Evolutionary conservation across 2,329 filamentous ascomycete species (phyloP).

Genomic region (Dothideomycetes sp.): DNA sequence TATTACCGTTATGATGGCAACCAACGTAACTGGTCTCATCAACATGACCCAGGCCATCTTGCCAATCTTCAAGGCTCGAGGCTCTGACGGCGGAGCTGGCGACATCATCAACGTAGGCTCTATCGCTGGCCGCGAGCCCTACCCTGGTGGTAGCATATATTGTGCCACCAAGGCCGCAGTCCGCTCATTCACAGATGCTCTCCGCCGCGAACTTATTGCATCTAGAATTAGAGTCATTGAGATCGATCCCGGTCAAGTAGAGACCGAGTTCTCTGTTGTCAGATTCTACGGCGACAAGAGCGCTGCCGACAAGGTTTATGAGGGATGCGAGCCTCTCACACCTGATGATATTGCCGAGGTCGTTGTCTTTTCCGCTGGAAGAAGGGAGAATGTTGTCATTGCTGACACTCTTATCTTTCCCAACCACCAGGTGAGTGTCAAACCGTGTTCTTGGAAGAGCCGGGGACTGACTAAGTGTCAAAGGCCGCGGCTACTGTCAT

Average conservation of each 20-base stretch:
- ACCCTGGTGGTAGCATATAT: slow-evolving; percentile 80
- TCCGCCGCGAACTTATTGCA: slow-evolving; percentile 73
- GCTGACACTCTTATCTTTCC: slow-evolving; percentile 82
- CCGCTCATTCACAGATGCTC: slow-evolving; percentile 68
- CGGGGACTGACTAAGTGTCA: slow-evolving; percentile 10
- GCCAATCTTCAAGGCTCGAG: slow-evolving; percentile 61
- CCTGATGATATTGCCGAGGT: slow-evolving; percentile 87
- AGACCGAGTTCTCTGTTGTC: slow-evolving; percentile 87
- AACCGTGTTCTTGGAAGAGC: slow-evolving; percentile 5
- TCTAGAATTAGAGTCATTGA: slow-evolving; percentile 75
- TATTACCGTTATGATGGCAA: slow-evolving; percentile 77
- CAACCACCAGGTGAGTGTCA: slow-evolving; percentile 69
- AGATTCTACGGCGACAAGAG: slow-evolving; percentile 79
- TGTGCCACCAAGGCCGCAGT: slow-evolving; percentile 89
- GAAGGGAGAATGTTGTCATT: slow-evolving; percentile 81
- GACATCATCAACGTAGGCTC: slow-evolving; percentile 95
- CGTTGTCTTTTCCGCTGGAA: slow-evolving; percentile 72
- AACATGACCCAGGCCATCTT: slow-evolving; percentile 91
- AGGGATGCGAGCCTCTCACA: slow-evolving; percentile 73
- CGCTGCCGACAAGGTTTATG: slow-evolving; percentile 85
- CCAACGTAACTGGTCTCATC: slow-evolving; percentile 90
- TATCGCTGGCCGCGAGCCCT: slow-evolving; percentile 81
- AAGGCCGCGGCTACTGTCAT: slow-evolving; percentile 34
- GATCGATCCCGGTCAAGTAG: slow-evolving; percentile 84
- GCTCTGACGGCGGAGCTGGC: slow-evolving; percentile 59